Percentiles rank a stretch among this genome's conserved stretches.
Conservation (phyloP, 192 early-diverging fungal species). For the Entomortierella lignicola region DNA sequence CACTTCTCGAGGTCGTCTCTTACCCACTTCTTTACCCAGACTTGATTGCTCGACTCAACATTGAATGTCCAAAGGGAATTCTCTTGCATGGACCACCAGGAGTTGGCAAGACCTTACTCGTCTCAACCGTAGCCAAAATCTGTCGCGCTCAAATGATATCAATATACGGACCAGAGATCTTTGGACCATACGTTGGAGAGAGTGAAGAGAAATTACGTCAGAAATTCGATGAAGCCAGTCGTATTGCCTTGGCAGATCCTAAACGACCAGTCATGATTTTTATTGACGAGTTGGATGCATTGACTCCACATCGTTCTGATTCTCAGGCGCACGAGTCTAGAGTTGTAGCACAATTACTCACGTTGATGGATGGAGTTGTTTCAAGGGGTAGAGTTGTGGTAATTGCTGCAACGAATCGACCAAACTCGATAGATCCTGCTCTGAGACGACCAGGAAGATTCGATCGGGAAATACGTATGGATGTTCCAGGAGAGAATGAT, state of each 20-base stretch:
- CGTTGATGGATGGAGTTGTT: conserved; percentile 88
- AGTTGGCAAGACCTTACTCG: conserved; percentile 93
- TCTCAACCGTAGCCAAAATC: conserved; percentile 70
- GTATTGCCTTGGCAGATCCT: conserved; percentile 28
- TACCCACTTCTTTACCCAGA: conserved; percentile 78
- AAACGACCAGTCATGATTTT: conserved; percentile 82
- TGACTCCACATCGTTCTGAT: conserved; percentile 74
- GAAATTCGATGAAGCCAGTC: conserved; percentile 77
- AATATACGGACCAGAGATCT: conserved; percentile 86
- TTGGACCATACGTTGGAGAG: conserved; percentile 87
- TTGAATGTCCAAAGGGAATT: conserved; percentile 88
- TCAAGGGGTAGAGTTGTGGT: conserved; percentile 75
- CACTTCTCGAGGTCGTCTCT: conserved; percentile 80
- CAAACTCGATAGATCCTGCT: conserved; percentile 87
- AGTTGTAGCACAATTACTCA: conserved; percentile 90
- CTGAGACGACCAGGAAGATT: conserved; percentile 87
- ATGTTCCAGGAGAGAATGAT: conserved; percentile 73
- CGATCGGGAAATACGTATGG: conserved; percentile 86
- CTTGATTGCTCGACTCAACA: conserved; percentile 69
- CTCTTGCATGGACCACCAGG: conserved; percentile 95
- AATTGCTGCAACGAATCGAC: conserved; percentile 90
- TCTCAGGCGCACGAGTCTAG: conserved; percentile 75
- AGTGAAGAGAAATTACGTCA: conserved; percentile 82
- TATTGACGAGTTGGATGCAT: conserved; percentile 95
- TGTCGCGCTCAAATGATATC: conserved; percentile 78